A percentile compares a stretch with the other conserved stretches of the same genome.
These are phyloP conservation scores for Phylloporus sp. DNA, from an alignment of 1,284 basidiomycete species.

Conservation along the genomic window DNA sequence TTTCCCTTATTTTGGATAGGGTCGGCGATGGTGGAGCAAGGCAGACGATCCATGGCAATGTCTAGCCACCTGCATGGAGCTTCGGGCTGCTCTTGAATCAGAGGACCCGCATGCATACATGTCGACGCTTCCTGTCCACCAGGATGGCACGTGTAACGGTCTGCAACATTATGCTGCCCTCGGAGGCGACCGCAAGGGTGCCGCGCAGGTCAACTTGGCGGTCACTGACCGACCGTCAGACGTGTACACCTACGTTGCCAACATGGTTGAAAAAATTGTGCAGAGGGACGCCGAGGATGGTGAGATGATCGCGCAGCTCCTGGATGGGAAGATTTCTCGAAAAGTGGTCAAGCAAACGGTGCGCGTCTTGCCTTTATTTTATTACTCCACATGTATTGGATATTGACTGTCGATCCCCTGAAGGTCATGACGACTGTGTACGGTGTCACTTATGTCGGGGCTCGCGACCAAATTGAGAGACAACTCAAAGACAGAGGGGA, in stretches of 20 bases:
- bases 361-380: constrained; percentile 26
- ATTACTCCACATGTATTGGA: neutral
- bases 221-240: constrained; percentile 90
- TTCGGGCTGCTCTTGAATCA: constrained; percentile 78
- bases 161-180: constrained; percentile 99
- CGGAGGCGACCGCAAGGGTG: constrained; percentile 90
- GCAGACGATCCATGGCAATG: constrained; percentile 99
- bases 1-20: constrained; percentile 43
- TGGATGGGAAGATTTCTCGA: constrained; percentile 83
- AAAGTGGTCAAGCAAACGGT: constrained; percentile 99
- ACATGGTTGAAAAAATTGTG: constrained; percentile 72
- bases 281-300: constrained; percentile 40
- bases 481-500: constrained; percentile 84
- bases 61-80: constrained; percentile 90
- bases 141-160: constrained; percentile 99
- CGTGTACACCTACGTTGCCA: constrained; percentile 95
- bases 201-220: constrained; percentile 91
- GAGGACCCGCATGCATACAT: constrained; percentile 73
- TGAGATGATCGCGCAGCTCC: constrained; percentile 60
- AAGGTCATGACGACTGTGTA: constrained; percentile 99
- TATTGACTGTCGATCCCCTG: constrained; percentile 3
- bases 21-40: constrained; percentile 84
- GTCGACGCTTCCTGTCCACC: constrained; percentile 90
- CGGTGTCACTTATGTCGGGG: constrained; percentile 95
- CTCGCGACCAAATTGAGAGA: constrained; percentile 92